Evolutionary conservation across 352 stramenopile species (phyloP).

Genomic region (Peronospora belbahrii): DNA sequence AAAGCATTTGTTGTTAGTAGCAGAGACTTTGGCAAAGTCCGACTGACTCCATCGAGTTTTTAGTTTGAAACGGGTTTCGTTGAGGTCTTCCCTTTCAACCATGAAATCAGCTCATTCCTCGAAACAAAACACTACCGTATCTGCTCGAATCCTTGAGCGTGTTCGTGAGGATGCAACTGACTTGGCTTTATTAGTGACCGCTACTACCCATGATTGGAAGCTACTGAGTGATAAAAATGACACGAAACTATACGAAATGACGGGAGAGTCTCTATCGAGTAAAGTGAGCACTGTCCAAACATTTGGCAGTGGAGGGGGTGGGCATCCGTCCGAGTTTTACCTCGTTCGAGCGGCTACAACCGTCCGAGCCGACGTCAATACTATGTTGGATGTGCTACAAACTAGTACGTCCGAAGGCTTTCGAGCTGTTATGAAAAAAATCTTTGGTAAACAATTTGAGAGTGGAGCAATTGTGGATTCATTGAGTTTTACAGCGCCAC

Average conservation of each 20-base stretch:
- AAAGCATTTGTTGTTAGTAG: neutral
- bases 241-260: constrained; percentile 48
- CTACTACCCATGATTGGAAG: constrained; percentile 39
- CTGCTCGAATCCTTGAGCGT: constrained; percentile 38
- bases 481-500: constrained; percentile 39
- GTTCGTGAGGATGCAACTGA: constrained; percentile 41
- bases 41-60: neutral
- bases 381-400: constrained; percentile 31
- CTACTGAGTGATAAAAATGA: constrained; percentile 40
- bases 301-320: constrained; percentile 29
- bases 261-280: constrained; percentile 31
- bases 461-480: constrained; percentile 38
- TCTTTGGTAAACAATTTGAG: constrained; percentile 47
- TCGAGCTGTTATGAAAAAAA: constrained; percentile 37
- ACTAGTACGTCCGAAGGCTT: constrained; percentile 32
- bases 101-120: constrained; percentile 7
- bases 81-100: neutral
- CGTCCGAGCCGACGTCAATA: constrained; percentile 29
- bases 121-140: no score
- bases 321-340: constrained; percentile 48
- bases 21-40: constrained; percentile 4
- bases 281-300: constrained; percentile 31
- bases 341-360: constrained; percentile 48
- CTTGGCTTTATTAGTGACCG: constrained; percentile 38
- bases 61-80: neutral